These are phyloP conservation scores for Rhynchospora pubera DNA, from an alignment of 176 grass and related monocot genomes.

Conservation along the genomic window DNA sequence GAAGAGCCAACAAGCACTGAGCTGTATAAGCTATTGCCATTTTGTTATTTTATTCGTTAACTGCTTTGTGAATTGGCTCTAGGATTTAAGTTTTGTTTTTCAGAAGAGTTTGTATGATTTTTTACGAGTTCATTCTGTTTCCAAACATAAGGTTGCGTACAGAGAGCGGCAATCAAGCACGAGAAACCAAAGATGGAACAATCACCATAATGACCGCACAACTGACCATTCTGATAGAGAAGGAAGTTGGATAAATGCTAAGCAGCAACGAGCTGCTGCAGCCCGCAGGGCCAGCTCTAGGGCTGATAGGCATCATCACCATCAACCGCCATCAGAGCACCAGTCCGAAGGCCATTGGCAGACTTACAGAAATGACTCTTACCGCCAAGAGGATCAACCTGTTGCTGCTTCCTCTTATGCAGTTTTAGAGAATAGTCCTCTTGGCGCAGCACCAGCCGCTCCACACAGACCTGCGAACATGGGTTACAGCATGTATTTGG, in stretches of 20 bases:
- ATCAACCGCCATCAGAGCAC: constrained; percentile 31
- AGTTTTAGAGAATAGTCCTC: constrained; percentile 33
- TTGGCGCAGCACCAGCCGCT: constrained; percentile 36
- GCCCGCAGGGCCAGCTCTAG: constrained; percentile 43
- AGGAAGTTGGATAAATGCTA: constrained; percentile 62
- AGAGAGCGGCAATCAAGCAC: constrained; percentile 47
- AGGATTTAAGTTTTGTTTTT: constrained; percentile 16
- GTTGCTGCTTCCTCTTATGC: not conserved
- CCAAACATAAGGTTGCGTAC: constrained; percentile 48
- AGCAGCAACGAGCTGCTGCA: constrained; percentile 33
- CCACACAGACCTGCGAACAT: constrained; percentile 23
- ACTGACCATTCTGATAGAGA: constrained; percentile 54
- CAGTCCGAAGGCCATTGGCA: constrained; percentile 57
- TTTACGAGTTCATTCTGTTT: constrained; percentile 19
- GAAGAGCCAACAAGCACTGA: not conserved
- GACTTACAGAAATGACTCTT: constrained; percentile 56
- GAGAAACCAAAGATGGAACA: constrained; percentile 73
- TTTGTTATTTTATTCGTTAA: not conserved
- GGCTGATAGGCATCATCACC: constrained; percentile 54
- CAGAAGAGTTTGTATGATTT: constrained; percentile 20
- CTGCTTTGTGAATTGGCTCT: constrained; percentile 13
- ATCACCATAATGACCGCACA: constrained; percentile 35
- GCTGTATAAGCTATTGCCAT: not conserved
- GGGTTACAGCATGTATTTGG: constrained; percentile 42
- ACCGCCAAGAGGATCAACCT: constrained; percentile 37